Conservation (phyloP, 1,284 basidiomycete species). For the Meira nashicola region DNA sequence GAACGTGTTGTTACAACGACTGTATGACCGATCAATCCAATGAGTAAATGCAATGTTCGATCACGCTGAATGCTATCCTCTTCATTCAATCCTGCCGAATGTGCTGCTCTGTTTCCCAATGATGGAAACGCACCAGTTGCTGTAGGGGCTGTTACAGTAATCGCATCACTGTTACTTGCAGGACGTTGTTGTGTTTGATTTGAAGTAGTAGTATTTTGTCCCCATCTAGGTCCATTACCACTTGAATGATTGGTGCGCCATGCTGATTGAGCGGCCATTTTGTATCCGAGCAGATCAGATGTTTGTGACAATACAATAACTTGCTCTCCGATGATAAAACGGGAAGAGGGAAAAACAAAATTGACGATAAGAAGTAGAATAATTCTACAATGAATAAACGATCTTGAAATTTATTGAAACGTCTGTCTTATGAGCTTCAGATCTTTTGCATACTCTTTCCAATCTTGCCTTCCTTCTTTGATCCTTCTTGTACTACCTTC, state of each 20-base stretch:
- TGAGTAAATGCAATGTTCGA: slow-evolving; percentile 35
- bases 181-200: slow-evolving; percentile 1
- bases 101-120: neutral
- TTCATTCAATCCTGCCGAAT: neutral
- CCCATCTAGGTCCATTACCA: neutral
- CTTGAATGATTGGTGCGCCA: slow-evolving; percentile 3
- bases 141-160: neutral
- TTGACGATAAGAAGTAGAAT: too few relatives aligned
- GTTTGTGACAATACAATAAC: too few relatives aligned
- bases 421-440: too few relatives aligned
- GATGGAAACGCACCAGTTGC: slow-evolving; percentile 1
- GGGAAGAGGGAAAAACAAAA: too few relatives aligned
- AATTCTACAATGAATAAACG: too few relatives aligned
- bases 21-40: slow-evolving; percentile 35
- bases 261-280: slow-evolving; percentile 7
- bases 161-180: neutral
- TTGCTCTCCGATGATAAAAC: too few relatives aligned
- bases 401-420: too few relatives aligned
- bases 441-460: too few relatives aligned
- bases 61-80: slow-evolving; percentile 21
- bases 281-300: neutral
- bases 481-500: too few relatives aligned
- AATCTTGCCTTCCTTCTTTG: too few relatives aligned
- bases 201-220: neutral
- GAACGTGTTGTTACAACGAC: slow-evolving; percentile 36